These are phyloP conservation scores for Cylindrotheca closterium DNA, from an alignment of 108 stramenopile genomes.

Conservation along the genomic window DNA sequence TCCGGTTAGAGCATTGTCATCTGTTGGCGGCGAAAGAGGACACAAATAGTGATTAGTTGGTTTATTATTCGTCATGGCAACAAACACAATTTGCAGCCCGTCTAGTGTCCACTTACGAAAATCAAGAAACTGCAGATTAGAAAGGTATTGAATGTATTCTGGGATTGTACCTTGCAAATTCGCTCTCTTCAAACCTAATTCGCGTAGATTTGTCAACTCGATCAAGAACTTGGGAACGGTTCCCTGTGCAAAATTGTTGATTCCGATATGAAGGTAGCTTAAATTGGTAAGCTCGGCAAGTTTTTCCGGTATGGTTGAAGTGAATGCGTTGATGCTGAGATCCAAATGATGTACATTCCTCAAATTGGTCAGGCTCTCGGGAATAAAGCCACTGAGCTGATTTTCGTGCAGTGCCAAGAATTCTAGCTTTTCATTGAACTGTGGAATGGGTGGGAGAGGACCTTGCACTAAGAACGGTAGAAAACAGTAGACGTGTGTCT, in stretches of 20 bases:
- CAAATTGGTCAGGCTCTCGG: conserved; percentile 6
- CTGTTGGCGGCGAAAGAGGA: too few species aligned
- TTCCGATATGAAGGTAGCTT: conserved; percentile 22
- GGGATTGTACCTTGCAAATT: conserved; percentile 22
- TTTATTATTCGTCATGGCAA: too few species aligned
- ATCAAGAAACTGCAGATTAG: conserved; percentile 22
- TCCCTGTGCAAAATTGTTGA: conserved; percentile 14
- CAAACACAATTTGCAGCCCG: too few species aligned
- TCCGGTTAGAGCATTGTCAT: conserved; percentile 36
- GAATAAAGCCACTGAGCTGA: conserved; percentile 23
- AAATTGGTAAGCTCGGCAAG: conserved; percentile 10
- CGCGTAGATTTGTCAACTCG: conserved; percentile 25
- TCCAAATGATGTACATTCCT: conserved; percentile 14
- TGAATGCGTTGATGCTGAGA: conserved; percentile 13
- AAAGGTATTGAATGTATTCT: conserved; percentile 15
- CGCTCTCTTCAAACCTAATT: conserved; percentile 19
- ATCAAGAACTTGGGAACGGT: conserved; percentile 14
- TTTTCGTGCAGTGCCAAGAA: conserved; percentile 30
- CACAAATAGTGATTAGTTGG: too few species aligned
- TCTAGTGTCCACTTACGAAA: conserved; percentile 20
- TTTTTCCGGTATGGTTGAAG: conserved; percentile 4
- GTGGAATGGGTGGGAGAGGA: neutral
- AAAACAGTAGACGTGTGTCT: too few species aligned
- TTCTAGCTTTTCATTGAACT: neutral
- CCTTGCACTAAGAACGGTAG: too few species aligned